Percentiles rank a stretch among this genome's conserved stretches.
Conservation (phyloP, 163 green algal species). For the Chlorella variabilis region DNA sequence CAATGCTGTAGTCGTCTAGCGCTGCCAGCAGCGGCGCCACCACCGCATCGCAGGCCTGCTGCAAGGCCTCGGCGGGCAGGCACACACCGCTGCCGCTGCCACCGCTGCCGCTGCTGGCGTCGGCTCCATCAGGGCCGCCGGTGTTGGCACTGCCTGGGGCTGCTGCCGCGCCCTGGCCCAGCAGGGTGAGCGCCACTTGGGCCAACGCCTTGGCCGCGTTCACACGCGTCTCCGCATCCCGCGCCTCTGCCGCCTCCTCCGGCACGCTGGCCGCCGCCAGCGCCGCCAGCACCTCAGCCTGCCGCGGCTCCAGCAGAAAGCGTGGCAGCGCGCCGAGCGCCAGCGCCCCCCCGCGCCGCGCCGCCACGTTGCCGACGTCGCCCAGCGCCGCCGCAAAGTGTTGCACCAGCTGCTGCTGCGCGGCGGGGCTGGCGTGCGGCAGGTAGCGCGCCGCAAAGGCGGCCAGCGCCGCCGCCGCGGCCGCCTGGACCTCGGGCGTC, state of each 20-base stretch:
- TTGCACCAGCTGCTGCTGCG: constrained; percentile 29
- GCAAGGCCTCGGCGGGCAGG: background rate
- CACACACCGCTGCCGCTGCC: constrained; percentile 12
- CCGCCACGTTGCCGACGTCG: constrained; percentile 17
- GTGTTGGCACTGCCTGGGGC: background rate
- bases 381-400: constrained; percentile 22
- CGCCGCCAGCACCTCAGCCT: constrained; percentile 36
- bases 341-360: constrained; percentile 71
- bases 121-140: background rate
- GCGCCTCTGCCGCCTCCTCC: constrained; percentile 61
- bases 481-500: constrained; percentile 69
- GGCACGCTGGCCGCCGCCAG: constrained; percentile 49
- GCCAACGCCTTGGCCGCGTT: constrained; percentile 67
- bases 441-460: constrained; percentile 57
- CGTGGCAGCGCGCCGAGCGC: constrained; percentile 78
- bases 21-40: constrained; percentile 59
- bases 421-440: background rate
- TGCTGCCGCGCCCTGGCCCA: background rate
- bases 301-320: constrained; percentile 50
- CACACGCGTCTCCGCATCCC: constrained; percentile 80
- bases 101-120: background rate
- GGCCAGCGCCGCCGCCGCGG: constrained; percentile 71
- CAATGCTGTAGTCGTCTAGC: constrained; percentile 91
- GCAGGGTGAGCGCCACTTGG: constrained; percentile 27
- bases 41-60: background rate